Percentiles rank a stretch among this genome's conserved stretches.
Evolutionary conservation across 352 stramenopile genomes (phyloP).

Genomic region (Globisporangium lucens): DNA sequence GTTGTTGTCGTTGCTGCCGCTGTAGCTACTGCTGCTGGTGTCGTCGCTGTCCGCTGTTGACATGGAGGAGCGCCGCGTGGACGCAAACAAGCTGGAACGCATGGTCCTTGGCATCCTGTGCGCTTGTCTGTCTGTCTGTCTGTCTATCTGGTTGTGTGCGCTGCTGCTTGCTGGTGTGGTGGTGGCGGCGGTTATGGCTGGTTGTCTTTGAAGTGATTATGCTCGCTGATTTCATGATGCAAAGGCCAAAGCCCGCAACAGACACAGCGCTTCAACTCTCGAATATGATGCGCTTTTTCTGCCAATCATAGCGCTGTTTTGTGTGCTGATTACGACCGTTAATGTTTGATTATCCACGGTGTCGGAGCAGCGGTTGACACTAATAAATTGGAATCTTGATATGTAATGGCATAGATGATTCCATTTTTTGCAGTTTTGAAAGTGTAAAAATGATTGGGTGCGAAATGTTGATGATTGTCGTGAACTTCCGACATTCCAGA

Average conservation of each 20-base stretch:
- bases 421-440: not conserved
- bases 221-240: not conserved
- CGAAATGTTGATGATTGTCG: not conserved
- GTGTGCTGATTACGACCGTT: not conserved
- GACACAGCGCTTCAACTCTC: not conserved
- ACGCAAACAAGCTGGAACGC: conserved; percentile 13
- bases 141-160: not conserved
- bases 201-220: not conserved
- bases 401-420: not conserved
- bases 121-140: not conserved
- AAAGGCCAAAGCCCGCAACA: not conserved
- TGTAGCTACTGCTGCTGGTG: not conserved
- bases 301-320: not conserved
- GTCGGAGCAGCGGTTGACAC: not conserved
- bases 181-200: not conserved
- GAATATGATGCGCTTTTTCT: not conserved
- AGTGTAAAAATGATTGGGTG: not conserved
- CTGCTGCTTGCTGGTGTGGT: not conserved
- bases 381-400: not conserved
- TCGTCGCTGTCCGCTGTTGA: not conserved
- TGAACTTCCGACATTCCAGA: not conserved
- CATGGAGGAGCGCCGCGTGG: conserved; percentile 1
- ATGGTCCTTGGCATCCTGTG: not conserved
- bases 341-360: not conserved
- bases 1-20: not conserved